phyloP scores from a whole-genome alignment of 768 basidiomycete genomes.

The Tylopilus intermedius region DNA sequence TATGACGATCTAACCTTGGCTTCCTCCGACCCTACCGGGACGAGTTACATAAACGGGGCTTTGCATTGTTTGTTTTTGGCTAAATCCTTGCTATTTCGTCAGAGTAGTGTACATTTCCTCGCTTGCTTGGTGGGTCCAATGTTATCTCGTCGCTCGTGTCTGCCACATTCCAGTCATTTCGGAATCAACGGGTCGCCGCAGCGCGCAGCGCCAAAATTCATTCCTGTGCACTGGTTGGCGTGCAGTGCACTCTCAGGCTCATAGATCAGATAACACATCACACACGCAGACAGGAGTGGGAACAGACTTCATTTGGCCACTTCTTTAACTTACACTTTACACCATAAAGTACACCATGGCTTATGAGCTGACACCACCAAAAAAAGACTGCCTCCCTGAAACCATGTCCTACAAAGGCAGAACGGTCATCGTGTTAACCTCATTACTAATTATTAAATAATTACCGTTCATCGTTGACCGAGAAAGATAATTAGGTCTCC shows the following conservation, averaged over 20 bases:
- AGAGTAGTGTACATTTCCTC: background rate
- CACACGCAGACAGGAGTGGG: background rate
- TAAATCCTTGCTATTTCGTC: background rate
- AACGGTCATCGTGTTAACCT: no score
- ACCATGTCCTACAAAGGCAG: background rate
- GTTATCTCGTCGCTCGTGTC: slow-evolving; percentile 18
- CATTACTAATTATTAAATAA: no score
- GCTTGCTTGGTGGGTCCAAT: slow-evolving; percentile 4
- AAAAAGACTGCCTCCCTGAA: background rate
- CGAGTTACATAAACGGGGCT: slow-evolving; percentile 3
- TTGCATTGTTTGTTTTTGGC: no score
- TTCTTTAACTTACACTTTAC: slow-evolving; percentile 17
- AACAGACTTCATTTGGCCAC: slow-evolving; percentile 10
- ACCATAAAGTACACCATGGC: background rate
- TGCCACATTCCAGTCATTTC: slow-evolving; percentile 23
- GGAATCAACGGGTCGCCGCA: slow-evolving; percentile 2
- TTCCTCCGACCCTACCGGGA: background rate
- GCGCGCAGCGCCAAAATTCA: background rate
- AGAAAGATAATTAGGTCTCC: no score
- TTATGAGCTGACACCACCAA: background rate
- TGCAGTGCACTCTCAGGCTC: slow-evolving; percentile 1
- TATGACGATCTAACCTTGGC: background rate
- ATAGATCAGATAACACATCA: slow-evolving; percentile 3
- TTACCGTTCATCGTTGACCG: no score
- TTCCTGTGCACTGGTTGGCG: slow-evolving; percentile 13